Evolutionary conservation across 352 stramenopile genomes (phyloP).

Genomic region (Globisporangium iwayamae): DNA sequence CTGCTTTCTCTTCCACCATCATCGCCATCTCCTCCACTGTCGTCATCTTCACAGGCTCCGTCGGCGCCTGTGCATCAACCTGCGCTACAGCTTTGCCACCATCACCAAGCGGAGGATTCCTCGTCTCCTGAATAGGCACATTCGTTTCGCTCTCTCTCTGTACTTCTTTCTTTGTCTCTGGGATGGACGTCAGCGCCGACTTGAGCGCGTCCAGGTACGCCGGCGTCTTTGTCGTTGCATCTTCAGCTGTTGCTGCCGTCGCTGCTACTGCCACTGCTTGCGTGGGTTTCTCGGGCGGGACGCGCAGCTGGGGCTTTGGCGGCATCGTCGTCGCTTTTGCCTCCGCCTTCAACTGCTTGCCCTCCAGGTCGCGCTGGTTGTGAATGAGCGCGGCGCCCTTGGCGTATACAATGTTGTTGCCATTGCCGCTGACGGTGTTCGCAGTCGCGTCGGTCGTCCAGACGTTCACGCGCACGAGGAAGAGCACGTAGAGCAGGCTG

Average conservation of each 20-base stretch:
- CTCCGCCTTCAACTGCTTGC: background rate
- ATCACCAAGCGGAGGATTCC: background rate
- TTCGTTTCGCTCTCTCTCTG: background rate
- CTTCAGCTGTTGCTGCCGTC: background rate
- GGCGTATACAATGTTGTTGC: constrained; percentile 5
- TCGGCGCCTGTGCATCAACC: constrained; percentile 7
- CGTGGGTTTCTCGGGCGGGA: constrained; percentile 3
- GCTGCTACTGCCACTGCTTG: background rate
- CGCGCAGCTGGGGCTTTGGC: constrained; percentile 9
- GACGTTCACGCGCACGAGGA: constrained; percentile 20
- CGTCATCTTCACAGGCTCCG: background rate
- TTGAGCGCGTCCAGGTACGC: constrained; percentile 12
- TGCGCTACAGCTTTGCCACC: background rate
- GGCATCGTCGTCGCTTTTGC: background rate
- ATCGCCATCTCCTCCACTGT: background rate
- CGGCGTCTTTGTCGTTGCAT: background rate
- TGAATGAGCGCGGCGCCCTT: constrained; percentile 12
- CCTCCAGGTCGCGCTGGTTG: constrained; percentile 9
- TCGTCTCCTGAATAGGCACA: background rate
- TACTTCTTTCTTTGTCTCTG: background rate
- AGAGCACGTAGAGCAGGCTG: constrained; percentile 20
- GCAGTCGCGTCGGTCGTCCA: constrained; percentile 7
- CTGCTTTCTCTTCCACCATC: constrained; percentile 16
- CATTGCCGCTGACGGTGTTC: constrained; percentile 9
- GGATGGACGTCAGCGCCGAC: constrained; percentile 7